Conservation (phyloP, 2,329 filamentous ascomycete species). For the Penicillium sp. region DNA sequence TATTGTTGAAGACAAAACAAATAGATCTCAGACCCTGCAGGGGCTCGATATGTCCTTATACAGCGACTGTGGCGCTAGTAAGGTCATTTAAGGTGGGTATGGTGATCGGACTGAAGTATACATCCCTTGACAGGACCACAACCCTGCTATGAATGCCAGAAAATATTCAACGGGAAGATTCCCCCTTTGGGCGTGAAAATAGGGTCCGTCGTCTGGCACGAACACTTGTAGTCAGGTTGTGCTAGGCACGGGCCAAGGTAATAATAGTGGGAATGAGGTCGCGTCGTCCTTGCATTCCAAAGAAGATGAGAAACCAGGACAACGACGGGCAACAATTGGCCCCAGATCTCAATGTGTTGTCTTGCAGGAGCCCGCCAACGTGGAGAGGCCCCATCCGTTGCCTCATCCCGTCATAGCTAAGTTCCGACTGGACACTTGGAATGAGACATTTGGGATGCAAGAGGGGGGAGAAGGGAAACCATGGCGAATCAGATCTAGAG, state of each 20-base stretch:
- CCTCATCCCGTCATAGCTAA: constrained; percentile 29
- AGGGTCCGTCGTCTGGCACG: constrained; percentile 24
- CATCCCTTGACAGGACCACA: constrained; percentile 32
- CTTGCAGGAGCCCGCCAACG: constrained; percentile 33
- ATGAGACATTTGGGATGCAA: constrained; percentile 34
- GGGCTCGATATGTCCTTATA: constrained; percentile 34
- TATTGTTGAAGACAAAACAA: constrained; percentile 16
- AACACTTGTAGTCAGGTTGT: constrained; percentile 12
- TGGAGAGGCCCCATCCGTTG: constrained; percentile 29
- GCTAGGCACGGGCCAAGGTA: constrained; percentile 23
- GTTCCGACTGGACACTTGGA: constrained; percentile 21
- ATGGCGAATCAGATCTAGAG: constrained; percentile 23
- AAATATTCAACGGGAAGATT: constrained; percentile 14
- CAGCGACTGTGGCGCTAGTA: constrained; percentile 21
- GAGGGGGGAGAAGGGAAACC: constrained; percentile 18
- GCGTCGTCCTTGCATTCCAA: constrained; percentile 41
- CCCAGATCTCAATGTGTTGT: constrained; percentile 16
- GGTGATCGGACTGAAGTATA: constrained; percentile 18
- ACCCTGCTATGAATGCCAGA: constrained; percentile 19
- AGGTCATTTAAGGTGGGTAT: constrained; percentile 16
- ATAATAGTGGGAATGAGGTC: constrained; percentile 27
- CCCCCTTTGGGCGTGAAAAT: constrained; percentile 27
- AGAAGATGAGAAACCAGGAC: constrained; percentile 25
- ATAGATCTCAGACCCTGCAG: constrained; percentile 16
- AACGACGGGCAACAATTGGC: constrained; percentile 25